A percentile compares a stretch with the other conserved stretches of the same genome.
phyloP scores from a whole-genome alignment of 2,329 filamentous ascomycete genomes.

The Xylaria sp. region DNA sequence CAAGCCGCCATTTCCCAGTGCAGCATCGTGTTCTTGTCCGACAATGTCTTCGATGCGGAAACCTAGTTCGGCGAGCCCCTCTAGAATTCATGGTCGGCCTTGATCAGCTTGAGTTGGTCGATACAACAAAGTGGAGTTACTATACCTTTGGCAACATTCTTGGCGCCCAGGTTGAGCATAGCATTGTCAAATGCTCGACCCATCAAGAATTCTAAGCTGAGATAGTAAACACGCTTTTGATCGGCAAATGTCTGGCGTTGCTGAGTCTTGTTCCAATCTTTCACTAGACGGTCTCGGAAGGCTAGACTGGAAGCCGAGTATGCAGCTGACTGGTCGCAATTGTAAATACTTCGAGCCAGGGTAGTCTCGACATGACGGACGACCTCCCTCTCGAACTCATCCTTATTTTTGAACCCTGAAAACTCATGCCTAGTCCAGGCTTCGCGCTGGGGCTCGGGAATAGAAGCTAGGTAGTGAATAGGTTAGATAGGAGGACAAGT shows the following conservation, averaged over 20 bases:
- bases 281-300: slow-evolving; percentile 90
- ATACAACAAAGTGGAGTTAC: neutral
- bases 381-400: slow-evolving; percentile 86
- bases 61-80: slow-evolving; percentile 86
- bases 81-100: slow-evolving; percentile 55
- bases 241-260: slow-evolving; percentile 92
- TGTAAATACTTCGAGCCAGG: slow-evolving; percentile 94
- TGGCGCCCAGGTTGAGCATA: slow-evolving; percentile 94
- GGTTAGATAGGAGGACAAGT: slow-evolving; percentile 18
- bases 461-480: slow-evolving; percentile 63
- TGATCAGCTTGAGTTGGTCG: neutral
- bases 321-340: slow-evolving; percentile 94
- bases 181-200: slow-evolving; percentile 96
- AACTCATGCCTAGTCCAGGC: slow-evolving; percentile 76
- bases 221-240: slow-evolving; percentile 94
- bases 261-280: slow-evolving; percentile 98
- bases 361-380: slow-evolving; percentile 97
- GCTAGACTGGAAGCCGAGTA: slow-evolving; percentile 92
- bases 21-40: slow-evolving; percentile 93
- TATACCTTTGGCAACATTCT: slow-evolving; percentile 82
- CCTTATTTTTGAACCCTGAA: slow-evolving; percentile 77
- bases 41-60: slow-evolving; percentile 98
- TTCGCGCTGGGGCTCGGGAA: slow-evolving; percentile 87
- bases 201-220: slow-evolving; percentile 98
- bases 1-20: slow-evolving; percentile 93